These are phyloP conservation scores for Ophiocordyceps camponoti-floridani DNA, from an alignment of 2,329 filamentous ascomycete genomes.

Conservation along the genomic window DNA sequence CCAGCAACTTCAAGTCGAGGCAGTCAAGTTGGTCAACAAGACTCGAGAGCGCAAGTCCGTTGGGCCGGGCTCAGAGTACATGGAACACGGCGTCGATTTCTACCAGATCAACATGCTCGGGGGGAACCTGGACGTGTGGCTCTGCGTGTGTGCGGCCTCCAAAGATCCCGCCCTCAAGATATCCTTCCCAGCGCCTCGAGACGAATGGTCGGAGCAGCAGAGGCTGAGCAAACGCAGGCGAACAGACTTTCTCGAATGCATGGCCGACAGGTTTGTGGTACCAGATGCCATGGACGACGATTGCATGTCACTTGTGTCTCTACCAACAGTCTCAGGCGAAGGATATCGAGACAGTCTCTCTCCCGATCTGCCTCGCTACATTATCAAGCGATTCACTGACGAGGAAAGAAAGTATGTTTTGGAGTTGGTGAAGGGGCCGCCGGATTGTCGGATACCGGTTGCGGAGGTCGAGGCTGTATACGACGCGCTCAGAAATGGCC, in stretches of 20 bases:
- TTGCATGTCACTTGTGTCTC: constrained; percentile 6
- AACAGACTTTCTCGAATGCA: constrained; percentile 10
- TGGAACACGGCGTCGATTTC: constrained; percentile 18
- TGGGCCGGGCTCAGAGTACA: constrained; percentile 13
- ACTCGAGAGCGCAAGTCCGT: constrained; percentile 1
- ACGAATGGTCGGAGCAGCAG: constrained; percentile 10
- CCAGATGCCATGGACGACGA: constrained; percentile 16
- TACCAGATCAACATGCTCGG: constrained; percentile 27
- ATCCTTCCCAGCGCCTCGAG: constrained; percentile 9
- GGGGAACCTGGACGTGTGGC: constrained; percentile 23
- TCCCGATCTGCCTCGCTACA: neutral
- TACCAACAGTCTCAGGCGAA: neutral
- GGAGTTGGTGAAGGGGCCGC: no score
- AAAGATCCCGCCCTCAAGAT: constrained; percentile 9
- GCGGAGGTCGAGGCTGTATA: constrained; percentile 10
- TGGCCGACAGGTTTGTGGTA: constrained; percentile 16
- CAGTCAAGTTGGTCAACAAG: constrained; percentile 7
- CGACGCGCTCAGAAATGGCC: constrained; percentile 9
- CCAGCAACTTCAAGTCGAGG: constrained; percentile 12
- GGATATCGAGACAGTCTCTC: neutral
- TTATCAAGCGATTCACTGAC: no score
- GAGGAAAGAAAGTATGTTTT: no score
- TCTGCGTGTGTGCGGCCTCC: constrained; percentile 16
- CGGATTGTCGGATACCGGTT: constrained; percentile 10
- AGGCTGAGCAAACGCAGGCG: constrained; percentile 12